Conservation (phyloP, 75 land plant species). For the Cryptomeria japonica region DNA sequence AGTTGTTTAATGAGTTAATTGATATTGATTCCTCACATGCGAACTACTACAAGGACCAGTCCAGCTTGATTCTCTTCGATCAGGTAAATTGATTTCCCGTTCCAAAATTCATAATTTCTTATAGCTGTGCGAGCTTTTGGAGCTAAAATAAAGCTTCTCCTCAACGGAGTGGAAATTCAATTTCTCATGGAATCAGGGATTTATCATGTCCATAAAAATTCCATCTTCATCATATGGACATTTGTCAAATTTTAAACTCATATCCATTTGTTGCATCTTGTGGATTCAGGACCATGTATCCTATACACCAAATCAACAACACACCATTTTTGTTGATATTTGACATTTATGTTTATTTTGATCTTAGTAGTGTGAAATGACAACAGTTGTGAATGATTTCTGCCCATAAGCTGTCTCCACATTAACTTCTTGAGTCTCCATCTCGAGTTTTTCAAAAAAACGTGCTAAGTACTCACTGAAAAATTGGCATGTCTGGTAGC, state of each 20-base stretch:
- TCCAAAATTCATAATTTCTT: background rate
- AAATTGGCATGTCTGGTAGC: no score
- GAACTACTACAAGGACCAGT: slow-evolving; percentile 63
- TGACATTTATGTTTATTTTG: background rate
- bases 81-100: slow-evolving; percentile 43
- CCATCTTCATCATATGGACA: background rate
- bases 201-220: background rate
- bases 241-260: background rate
- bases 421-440: no score
- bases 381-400: background rate
- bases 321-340: background rate
- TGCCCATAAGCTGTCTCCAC: no score
- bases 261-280: background rate
- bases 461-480: no score
- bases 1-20: slow-evolving; percentile 48
- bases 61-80: slow-evolving; percentile 53
- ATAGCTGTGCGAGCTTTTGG: background rate
- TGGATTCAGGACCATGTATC: background rate
- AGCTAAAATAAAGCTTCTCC: background rate
- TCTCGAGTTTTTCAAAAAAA: no score
- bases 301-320: background rate
- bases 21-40: slow-evolving; percentile 67
- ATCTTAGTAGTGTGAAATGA: background rate
- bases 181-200: background rate
- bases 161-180: background rate